Evolutionary conservation across 2,329 filamentous ascomycete species (phyloP), one percentile per base, ranked within the genome.

Genomic region (Aspergillus phoenicis): DNA sequence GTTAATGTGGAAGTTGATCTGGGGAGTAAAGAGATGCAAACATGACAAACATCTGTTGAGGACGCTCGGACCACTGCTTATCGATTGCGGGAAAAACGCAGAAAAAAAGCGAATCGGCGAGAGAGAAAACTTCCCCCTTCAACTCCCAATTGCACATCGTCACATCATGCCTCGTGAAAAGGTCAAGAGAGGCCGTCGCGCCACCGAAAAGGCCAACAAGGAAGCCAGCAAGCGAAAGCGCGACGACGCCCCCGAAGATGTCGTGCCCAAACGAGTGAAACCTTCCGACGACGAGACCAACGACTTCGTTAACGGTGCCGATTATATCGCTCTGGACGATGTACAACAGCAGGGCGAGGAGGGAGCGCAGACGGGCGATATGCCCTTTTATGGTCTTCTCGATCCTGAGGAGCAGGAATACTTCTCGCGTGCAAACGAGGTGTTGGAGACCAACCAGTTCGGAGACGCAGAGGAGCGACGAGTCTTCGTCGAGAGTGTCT

Each of bases 391-490:
- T 70, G 95, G 95, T 65, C 89, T 97, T 82, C 88, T 99, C 26
- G 90, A 92, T 70, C 89, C 96, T 58, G 87, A 96, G 67, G 95
- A 99, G 81, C 92, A 97, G 73, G 93, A 97, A 76, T 97, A 97
- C 77, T 99, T 98, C 77, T 89, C 91, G 67, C 87, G 88, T 52
- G 93, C 93, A 57, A 93, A 96, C 80, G 90, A 96, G 75, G 84
- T 96, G 79, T 87, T 99, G 62, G 93, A 97, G 75, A 78, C 91
- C 67, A 95, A 98, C 78, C 87, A 94, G 74, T 98, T 98, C 74
- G 86, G 85, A 43, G 87, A 88, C 41, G 76, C 86, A 56, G 91
- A 97, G 67, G 90, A 93, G 67, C 85, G 88, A 60, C 80, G 82
- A 57, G 71, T 89, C 52, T 93, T 92, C 71, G 77, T 98, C 51